phyloP scores from a whole-genome alignment of 2,329 filamentous ascomycete species.

The Parafenestella ontariensis region DNA sequence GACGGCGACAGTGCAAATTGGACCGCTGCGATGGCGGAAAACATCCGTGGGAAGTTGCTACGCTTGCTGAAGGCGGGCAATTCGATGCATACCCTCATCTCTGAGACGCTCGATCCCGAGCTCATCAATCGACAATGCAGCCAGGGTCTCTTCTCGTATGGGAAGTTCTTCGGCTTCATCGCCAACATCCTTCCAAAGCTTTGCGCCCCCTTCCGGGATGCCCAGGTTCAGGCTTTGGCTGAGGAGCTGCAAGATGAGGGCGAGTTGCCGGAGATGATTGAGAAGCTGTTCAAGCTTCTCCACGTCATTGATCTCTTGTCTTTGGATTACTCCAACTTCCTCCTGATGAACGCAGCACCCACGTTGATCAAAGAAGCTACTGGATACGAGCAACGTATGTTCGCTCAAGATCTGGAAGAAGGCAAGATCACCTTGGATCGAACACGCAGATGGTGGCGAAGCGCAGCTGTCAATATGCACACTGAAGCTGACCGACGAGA shows the following conservation, averaged over 20 bases:
- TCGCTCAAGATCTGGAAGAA: conserved; percentile 68
- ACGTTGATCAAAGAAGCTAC: conserved; percentile 74
- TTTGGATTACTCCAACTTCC: conserved; percentile 83
- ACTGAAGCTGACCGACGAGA: conserved; percentile 73
- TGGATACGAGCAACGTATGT: conserved; percentile 76
- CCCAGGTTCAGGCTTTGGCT: conserved; percentile 72
- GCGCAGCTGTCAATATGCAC: conserved; percentile 68
- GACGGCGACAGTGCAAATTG: conserved; percentile 70
- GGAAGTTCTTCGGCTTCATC: conserved; percentile 80
- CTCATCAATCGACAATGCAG: conserved; percentile 73
- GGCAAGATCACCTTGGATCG: conserved; percentile 62
- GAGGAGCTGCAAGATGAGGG: conserved; percentile 62
- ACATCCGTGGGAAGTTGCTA: conserved; percentile 74
- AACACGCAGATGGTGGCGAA: conserved; percentile 71
- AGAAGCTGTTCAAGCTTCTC: conserved; percentile 76
- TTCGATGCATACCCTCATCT: conserved; percentile 76
- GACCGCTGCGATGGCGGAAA: conserved; percentile 73
- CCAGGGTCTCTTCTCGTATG: conserved; percentile 78
- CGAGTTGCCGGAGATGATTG: conserved; percentile 69
- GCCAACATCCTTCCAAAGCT: conserved; percentile 77
- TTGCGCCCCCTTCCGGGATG: conserved; percentile 81
- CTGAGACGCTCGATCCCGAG: conserved; percentile 76
- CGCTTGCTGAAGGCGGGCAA: conserved; percentile 74
- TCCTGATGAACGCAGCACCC: conserved; percentile 74
- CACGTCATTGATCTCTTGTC: conserved; percentile 79